Evolutionary conservation across 495 filamentous ascomycete genomes (phyloP).

Genomic region (Aspergillus heteromorphus): DNA sequence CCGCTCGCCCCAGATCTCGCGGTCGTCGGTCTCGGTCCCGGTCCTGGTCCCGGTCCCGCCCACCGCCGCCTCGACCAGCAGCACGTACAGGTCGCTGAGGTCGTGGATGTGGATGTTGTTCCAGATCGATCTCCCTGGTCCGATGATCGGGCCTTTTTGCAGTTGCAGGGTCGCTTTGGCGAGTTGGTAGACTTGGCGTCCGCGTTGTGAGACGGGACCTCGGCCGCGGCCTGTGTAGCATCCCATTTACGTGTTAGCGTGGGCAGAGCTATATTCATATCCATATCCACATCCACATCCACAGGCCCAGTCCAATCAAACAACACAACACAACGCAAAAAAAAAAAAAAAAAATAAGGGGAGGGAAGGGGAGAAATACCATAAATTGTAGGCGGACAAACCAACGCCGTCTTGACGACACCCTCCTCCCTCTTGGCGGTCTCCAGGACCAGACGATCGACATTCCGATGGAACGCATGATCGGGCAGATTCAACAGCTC

Average conservation of each 20-base stretch:
- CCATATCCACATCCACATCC: background rate
- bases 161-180: conserved; percentile 44
- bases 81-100: conserved; percentile 49
- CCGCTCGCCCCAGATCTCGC: conserved; percentile 60
- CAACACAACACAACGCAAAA: background rate
- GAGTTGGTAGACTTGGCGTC: conserved; percentile 53
- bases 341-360: background rate
- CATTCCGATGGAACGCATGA: conserved; percentile 44
- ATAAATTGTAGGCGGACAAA: conserved; percentile 69
- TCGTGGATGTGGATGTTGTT: conserved; percentile 65
- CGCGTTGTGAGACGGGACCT: conserved; percentile 55
- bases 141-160: conserved; percentile 51
- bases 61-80: conserved; percentile 51
- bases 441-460: conserved; percentile 48
- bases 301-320: no score
- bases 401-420: conserved; percentile 55
- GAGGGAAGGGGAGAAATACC: conserved; percentile 30
- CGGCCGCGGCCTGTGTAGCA: conserved; percentile 36
- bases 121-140: conserved; percentile 54
- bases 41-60: no score
- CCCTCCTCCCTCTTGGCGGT: conserved; percentile 27
- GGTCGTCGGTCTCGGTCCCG: conserved; percentile 35
- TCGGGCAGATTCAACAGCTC: conserved; percentile 46
- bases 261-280: no score
- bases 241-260: background rate